Percentiles rank a stretch among this genome's conserved stretches.
Evolutionary conservation across 148 eudicot genomes (phyloP).

Genomic region (Linanthus parryae): DNA sequence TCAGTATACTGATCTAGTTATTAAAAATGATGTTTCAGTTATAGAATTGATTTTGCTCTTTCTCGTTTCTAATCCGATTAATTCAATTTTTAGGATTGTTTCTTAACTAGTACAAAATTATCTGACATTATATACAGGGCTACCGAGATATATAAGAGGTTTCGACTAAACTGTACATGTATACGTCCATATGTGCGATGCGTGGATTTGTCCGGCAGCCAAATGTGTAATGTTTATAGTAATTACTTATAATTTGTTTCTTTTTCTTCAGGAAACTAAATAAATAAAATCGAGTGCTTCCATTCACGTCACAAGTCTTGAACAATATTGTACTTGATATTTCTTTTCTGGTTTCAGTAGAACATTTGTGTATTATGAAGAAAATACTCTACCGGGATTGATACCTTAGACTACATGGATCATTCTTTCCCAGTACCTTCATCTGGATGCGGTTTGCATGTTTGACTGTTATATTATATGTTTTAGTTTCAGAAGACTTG

Average conservation of each 20-base stretch:
- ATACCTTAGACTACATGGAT: too few species aligned
- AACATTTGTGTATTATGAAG: too few species aligned
- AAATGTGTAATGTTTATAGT: conserved; percentile 11
- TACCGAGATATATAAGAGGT: conserved; percentile 25
- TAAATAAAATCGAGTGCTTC: conserved; percentile 26
- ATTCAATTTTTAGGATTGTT: conserved; percentile 26
- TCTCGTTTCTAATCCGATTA: conserved; percentile 20
- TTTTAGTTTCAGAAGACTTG: too few species aligned
- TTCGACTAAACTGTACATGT: conserved; percentile 56
- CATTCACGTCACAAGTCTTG: too few species aligned
- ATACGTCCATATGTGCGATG: neutral
- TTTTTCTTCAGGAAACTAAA: conserved; percentile 35
- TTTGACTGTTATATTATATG: too few species aligned
- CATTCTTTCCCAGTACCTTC: too few species aligned
- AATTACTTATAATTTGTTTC: neutral
- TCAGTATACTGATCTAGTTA: too few species aligned
- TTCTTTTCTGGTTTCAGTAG: too few species aligned
- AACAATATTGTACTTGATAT: too few species aligned
- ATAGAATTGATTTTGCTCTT: conserved; percentile 22
- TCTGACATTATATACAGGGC: conserved; percentile 14
- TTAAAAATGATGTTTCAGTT: too few species aligned
- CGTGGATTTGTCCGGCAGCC: conserved; percentile 14
- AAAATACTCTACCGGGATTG: too few species aligned
- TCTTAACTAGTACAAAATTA: conserved; percentile 12
- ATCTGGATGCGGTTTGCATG: too few species aligned